Evolutionary conservation across 2,329 filamentous ascomycete genomes (phyloP).

Genomic region (Elsinoe ampelina): DNA sequence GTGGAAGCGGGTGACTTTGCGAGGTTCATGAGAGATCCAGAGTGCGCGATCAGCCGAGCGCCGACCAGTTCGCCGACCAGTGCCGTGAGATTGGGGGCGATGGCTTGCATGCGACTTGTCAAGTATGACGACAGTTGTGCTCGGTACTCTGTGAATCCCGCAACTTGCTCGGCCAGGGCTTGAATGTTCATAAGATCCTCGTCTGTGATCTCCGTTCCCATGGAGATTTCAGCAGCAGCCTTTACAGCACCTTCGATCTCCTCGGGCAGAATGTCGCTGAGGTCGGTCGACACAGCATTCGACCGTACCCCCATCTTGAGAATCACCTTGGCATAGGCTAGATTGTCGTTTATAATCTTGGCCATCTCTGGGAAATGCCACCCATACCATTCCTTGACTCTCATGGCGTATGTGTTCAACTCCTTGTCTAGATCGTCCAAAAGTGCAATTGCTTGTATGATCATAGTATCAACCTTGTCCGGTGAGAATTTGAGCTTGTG

Average conservation of each 20-base stretch:
- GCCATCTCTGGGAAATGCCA: slow-evolving; percentile 99
- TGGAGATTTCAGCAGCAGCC: slow-evolving; percentile 88
- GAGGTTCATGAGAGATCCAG: slow-evolving; percentile 86
- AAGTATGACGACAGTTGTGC: slow-evolving; percentile 81
- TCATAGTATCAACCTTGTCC: slow-evolving; percentile 99
- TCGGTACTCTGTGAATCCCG: slow-evolving; percentile 84
- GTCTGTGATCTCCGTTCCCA: slow-evolving; percentile 93
- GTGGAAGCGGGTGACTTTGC: slow-evolving; percentile 93
- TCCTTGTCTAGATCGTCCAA: slow-evolving; percentile 98
- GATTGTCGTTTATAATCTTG: slow-evolving; percentile 93
- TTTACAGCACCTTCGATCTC: slow-evolving; percentile 90
- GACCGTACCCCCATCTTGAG: slow-evolving; percentile 81
- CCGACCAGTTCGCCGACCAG: slow-evolving; percentile 90
- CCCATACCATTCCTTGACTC: slow-evolving; percentile 99
- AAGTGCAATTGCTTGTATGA: slow-evolving; percentile 89
- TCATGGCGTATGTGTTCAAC: slow-evolving; percentile 96
- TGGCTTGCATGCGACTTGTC: slow-evolving; percentile 87
- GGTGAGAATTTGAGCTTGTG: slow-evolving; percentile 98
- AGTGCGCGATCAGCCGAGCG: slow-evolving; percentile 87
- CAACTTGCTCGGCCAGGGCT: slow-evolving; percentile 84
- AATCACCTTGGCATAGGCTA: slow-evolving; percentile 84
- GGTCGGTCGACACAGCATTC: slow-evolving; percentile 64
- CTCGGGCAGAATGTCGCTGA: slow-evolving; percentile 86
- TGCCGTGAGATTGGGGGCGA: slow-evolving; percentile 89
- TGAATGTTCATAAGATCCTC: slow-evolving; percentile 92